Evolutionary conservation across 2,329 filamentous ascomycete genomes (phyloP).

Genomic region (Sclerotinia borealis): DNA sequence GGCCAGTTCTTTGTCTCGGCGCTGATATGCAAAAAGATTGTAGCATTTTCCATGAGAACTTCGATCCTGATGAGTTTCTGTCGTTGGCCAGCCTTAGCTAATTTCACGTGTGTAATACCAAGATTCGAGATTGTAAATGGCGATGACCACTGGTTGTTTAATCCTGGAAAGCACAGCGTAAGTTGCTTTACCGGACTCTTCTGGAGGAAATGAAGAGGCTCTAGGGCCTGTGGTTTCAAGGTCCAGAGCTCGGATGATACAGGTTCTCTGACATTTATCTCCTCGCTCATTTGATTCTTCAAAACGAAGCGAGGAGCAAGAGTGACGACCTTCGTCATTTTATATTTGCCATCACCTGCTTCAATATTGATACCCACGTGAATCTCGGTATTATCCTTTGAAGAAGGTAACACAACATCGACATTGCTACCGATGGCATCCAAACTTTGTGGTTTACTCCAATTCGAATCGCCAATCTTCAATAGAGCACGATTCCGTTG

Average conservation of each 20-base stretch:
- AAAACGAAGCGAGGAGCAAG: constrained; percentile 88
- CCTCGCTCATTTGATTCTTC: constrained; percentile 86
- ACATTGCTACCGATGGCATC: constrained; percentile 93
- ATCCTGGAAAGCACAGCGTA: constrained; percentile 84
- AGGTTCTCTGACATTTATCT: constrained; percentile 84
- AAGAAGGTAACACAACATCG: constrained; percentile 76
- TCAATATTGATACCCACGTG: constrained; percentile 85
- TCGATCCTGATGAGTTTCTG: constrained; percentile 85
- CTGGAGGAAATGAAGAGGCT: constrained; percentile 85
- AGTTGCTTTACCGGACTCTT: constrained; percentile 80
- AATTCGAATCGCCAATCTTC: constrained; percentile 82
- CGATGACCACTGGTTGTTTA: constrained; percentile 96
- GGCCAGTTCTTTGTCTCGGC: constrained; percentile 95
- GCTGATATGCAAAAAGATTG: constrained; percentile 86
- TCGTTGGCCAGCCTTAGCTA: constrained; percentile 82
- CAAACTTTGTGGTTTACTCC: constrained; percentile 97
- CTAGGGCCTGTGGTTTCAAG: constrained; percentile 69
- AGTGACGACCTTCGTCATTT: constrained; percentile 91
- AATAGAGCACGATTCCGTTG: constrained; percentile 84
- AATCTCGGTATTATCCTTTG: constrained; percentile 67
- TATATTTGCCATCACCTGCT: constrained; percentile 94
- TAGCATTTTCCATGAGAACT: constrained; percentile 85
- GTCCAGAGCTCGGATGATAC: constrained; percentile 82
- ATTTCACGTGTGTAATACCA: constrained; percentile 86
- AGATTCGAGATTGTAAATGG: constrained; percentile 97